Percentiles rank a stretch among this genome's conserved stretches.
Evolutionary conservation across 192 early-diverging fungal genomes (phyloP).

Genomic region (Backusella psychrophila): DNA sequence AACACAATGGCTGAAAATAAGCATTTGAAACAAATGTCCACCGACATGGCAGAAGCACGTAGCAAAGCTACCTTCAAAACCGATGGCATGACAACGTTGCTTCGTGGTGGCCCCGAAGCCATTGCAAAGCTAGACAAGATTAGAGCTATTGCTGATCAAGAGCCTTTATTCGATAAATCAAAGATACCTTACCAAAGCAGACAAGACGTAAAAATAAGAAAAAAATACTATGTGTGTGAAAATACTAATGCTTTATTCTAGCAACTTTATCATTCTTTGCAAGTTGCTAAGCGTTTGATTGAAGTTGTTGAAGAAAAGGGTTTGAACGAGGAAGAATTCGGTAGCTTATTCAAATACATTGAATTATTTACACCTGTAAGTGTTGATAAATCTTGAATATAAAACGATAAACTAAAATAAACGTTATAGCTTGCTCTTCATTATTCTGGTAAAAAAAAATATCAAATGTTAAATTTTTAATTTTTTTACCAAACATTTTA

Average conservation of each 20-base stretch:
- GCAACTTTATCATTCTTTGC: slow-evolving; percentile 14
- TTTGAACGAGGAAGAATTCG: slow-evolving; percentile 34
- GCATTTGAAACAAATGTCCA: slow-evolving; percentile 24
- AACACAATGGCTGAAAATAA: not conserved
- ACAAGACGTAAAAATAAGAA: slow-evolving; percentile 32
- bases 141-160: slow-evolving; percentile 41
- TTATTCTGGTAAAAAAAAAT: slow-evolving; percentile 27
- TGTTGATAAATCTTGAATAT: not conserved
- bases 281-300: slow-evolving; percentile 22
- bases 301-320: slow-evolving; percentile 34
- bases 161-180: slow-evolving; percentile 55
- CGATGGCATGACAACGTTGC: slow-evolving; percentile 69
- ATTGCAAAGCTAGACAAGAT: slow-evolving; percentile 42
- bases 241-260: slow-evolving; percentile 4
- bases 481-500: slow-evolving; percentile 31
- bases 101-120: slow-evolving; percentile 57
- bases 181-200: slow-evolving; percentile 31
- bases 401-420: not conserved
- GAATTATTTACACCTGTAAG: slow-evolving; percentile 47
- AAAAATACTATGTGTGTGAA: not conserved
- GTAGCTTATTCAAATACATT: slow-evolving; percentile 23
- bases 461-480: not conserved
- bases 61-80: slow-evolving; percentile 66
- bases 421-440: slow-evolving; percentile 27
- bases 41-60: slow-evolving; percentile 64